Conservation (phyloP, 805 yeast species). For the Ogataea sp. region DNA sequence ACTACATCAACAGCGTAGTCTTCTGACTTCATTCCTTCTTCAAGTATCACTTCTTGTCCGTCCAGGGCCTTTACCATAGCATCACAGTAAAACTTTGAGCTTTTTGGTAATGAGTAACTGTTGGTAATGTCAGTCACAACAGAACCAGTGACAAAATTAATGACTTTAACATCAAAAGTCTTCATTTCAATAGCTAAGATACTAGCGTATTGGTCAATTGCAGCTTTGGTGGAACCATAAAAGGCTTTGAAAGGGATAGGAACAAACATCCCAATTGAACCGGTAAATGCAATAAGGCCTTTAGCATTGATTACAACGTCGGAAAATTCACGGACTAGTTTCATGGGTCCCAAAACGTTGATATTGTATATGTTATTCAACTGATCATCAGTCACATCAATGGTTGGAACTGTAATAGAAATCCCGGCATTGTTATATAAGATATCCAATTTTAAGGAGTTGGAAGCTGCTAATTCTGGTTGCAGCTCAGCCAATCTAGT, state of each 20-base stretch:
- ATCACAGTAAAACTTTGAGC: slow-evolving; percentile 43
- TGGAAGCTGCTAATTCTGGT: too few species aligned
- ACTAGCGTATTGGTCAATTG: slow-evolving; percentile 64
- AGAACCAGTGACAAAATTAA: slow-evolving; percentile 69
- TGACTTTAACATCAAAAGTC: slow-evolving; percentile 64
- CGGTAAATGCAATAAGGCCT: slow-evolving; percentile 64
- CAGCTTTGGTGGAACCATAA: slow-evolving; percentile 66
- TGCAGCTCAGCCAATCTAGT: too few species aligned
- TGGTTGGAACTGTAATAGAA: slow-evolving; percentile 60
- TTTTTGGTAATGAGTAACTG: slow-evolving; percentile 46
- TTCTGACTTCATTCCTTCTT: slow-evolving; percentile 53
- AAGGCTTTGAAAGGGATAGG: slow-evolving; percentile 67
- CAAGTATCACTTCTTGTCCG: slow-evolving; percentile 48
- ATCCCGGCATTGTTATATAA: slow-evolving; percentile 60
- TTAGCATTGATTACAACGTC: slow-evolving; percentile 51
- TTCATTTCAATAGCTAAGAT: slow-evolving; percentile 57
- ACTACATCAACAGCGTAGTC: slow-evolving; percentile 48
- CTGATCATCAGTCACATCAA: slow-evolving; percentile 53
- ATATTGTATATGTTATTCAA: slow-evolving; percentile 54
- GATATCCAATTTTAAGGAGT: slow-evolving; percentile 41
- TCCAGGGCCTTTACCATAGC: slow-evolving; percentile 43
- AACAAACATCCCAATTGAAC: slow-evolving; percentile 56
- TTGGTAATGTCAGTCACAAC: slow-evolving; percentile 67
- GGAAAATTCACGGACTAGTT: slow-evolving; percentile 51
- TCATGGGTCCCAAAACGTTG: slow-evolving; percentile 64